Conservation (phyloP, 345 rosid genomes). For the Erysimum cheiranthoides region DNA sequence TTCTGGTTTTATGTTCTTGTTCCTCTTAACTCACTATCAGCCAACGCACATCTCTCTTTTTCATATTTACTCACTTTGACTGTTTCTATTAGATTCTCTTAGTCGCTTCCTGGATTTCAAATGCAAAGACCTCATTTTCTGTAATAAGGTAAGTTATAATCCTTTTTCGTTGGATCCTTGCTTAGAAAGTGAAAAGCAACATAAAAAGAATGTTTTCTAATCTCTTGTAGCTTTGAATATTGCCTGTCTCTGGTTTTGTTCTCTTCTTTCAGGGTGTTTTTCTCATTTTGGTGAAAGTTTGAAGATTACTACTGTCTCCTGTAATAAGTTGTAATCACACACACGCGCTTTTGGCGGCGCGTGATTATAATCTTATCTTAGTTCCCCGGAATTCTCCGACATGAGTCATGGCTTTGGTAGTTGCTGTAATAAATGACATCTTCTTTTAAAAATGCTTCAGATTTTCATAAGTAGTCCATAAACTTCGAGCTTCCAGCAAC, state of each 20-base stretch:
- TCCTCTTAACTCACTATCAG: slow-evolving; percentile 28
- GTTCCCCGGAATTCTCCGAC: slow-evolving; percentile 22
- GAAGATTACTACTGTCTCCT: neutral
- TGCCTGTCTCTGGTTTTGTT: neutral
- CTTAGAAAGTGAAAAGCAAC: neutral
- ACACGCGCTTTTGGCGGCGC: neutral
- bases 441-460: slow-evolving; percentile 27
- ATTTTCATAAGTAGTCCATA: slow-evolving; percentile 42
- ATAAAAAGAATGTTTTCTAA: neutral
- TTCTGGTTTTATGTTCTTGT: slow-evolving; percentile 35
- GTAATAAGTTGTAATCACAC: neutral
- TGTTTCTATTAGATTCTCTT: neutral
- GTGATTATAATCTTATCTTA: neutral
- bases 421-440: slow-evolving; percentile 28
- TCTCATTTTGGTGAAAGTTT: neutral
- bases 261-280: neutral
- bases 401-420: slow-evolving; percentile 24
- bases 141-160: slow-evolving; percentile 28
- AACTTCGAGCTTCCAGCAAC: slow-evolving; percentile 27
- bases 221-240: neutral
- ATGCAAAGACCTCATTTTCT: slow-evolving; percentile 18
- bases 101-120: slow-evolving; percentile 12
- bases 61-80: slow-evolving; percentile 33
- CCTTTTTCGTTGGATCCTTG: slow-evolving; percentile 6
- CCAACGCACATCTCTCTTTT: slow-evolving; percentile 23